These are phyloP conservation scores for Thozetella sp. DNA, from an alignment of 495 filamentous ascomycete genomes.

Conservation along the genomic window DNA sequence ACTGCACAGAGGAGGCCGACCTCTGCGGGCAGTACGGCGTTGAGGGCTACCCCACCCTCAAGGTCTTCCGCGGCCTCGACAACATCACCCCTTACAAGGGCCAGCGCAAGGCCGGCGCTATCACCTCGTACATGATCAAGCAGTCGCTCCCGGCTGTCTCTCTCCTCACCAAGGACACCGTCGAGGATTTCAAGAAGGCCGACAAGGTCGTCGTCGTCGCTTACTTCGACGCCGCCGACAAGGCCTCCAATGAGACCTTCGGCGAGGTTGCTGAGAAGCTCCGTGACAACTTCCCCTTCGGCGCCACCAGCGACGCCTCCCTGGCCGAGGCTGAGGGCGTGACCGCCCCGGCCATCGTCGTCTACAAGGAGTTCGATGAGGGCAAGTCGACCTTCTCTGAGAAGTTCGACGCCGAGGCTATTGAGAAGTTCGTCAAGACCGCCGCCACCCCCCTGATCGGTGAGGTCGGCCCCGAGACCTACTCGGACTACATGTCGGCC, in stretches of 20 bases:
- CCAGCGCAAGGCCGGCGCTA: constrained; percentile 86
- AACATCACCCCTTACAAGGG: constrained; percentile 82
- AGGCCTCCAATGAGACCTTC: constrained; percentile 81
- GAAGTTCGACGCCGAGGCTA: constrained; percentile 72
- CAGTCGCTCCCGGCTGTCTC: constrained; percentile 95
- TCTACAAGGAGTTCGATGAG: constrained; percentile 99
- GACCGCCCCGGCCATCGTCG: constrained; percentile 80
- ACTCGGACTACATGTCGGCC: constrained; percentile 93
- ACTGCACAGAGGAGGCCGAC: constrained; percentile 93
- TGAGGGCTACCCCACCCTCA: constrained; percentile 96
- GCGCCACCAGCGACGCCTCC: constrained; percentile 75
- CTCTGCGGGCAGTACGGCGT: constrained; percentile 89
- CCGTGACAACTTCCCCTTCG: constrained; percentile 92
- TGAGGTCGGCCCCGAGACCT: constrained; percentile 97
- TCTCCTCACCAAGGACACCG: constrained; percentile 70
- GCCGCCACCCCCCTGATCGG: constrained; percentile 90
- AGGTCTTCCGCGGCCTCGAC: constrained; percentile 96
- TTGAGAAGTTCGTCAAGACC: constrained; percentile 81
- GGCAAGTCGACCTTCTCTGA: constrained; percentile 85
- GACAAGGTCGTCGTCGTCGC: constrained; percentile 96
- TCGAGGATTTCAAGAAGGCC: constrained; percentile 95
- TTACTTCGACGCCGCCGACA: constrained; percentile 84
- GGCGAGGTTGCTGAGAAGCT: constrained; percentile 77
- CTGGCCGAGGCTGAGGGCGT: constrained; percentile 91
- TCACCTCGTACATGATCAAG: constrained; percentile 99